A percentile compares a stretch with the other conserved stretches of the same genome.
phyloP scores from a whole-genome alignment of 352 stramenopile species.

The Phytophthora citricola region DNA sequence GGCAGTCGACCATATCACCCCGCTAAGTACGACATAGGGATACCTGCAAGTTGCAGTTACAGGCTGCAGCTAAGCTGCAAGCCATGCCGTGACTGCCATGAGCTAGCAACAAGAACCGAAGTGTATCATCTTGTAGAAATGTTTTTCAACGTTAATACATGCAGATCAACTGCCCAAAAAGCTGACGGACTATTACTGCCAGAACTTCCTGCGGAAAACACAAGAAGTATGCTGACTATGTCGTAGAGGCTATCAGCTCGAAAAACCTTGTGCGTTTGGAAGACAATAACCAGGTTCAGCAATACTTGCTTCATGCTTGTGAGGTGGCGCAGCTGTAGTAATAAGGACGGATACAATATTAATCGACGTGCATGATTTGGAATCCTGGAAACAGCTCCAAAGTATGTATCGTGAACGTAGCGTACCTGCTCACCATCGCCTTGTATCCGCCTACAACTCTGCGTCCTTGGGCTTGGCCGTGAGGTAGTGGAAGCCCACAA shows the following conservation, averaged over 20 bases:
- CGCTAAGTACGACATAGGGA: too few relatives aligned
- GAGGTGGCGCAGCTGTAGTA: conserved; percentile 6
- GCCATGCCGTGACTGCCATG: background rate
- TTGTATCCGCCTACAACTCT: conserved; percentile 59
- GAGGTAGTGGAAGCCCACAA: conserved; percentile 91
- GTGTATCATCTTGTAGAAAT: conserved; percentile 6
- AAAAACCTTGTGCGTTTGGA: background rate
- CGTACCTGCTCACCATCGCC: conserved; percentile 12
- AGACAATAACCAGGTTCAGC: background rate
- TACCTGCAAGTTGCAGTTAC: background rate
- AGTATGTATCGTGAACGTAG: background rate
- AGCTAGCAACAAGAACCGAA: background rate
- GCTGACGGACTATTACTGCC: conserved; percentile 15
- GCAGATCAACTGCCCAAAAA: conserved; percentile 25
- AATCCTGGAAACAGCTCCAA: background rate
- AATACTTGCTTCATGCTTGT: background rate
- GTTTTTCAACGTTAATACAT: conserved; percentile 34
- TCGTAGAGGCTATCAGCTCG: background rate
- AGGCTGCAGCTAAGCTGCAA: background rate
- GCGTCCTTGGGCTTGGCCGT: conserved; percentile 83
- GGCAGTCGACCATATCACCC: background rate
- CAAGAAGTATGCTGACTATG: background rate
- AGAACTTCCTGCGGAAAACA: background rate
- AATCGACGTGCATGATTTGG: background rate
- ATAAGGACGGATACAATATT: conserved; percentile 5